Evolutionary conservation across 2,329 filamentous ascomycete genomes (phyloP).

Genomic region (Didymella pomorum): DNA sequence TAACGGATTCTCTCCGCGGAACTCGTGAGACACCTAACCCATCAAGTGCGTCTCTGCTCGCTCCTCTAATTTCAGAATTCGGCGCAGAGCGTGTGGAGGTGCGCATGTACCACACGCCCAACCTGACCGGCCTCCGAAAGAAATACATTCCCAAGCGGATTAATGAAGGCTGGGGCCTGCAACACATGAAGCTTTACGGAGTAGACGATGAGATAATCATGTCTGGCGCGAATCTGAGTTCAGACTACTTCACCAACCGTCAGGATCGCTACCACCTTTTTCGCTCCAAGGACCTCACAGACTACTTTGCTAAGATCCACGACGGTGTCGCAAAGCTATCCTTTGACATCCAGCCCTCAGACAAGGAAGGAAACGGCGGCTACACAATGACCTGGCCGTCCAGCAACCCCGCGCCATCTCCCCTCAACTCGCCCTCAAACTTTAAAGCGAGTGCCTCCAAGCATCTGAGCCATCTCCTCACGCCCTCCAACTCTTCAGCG

Average conservation of each 20-base stretch:
- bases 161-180: slow-evolving; percentile 97
- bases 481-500: slow-evolving; percentile 54
- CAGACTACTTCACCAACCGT: slow-evolving; percentile 94
- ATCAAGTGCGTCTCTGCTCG: slow-evolving; percentile 87
- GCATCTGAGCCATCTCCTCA: slow-evolving; percentile 72
- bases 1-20: slow-evolving; percentile 90
- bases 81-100: slow-evolving; percentile 85
- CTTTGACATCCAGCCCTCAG: slow-evolving; percentile 75
- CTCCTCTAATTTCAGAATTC: slow-evolving; percentile 83
- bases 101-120: slow-evolving; percentile 98
- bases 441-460: slow-evolving; percentile 76
- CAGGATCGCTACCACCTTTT: slow-evolving; percentile 96
- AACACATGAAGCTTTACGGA: slow-evolving; percentile 99
- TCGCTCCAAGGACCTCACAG: slow-evolving; percentile 76
- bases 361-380: slow-evolving; percentile 56
- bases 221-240: slow-evolving; percentile 85
- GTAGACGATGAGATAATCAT: slow-evolving; percentile 95
- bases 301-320: slow-evolving; percentile 84
- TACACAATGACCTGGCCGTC: slow-evolving; percentile 75
- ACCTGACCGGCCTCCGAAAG: slow-evolving; percentile 86
- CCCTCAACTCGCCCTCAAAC: slow-evolving; percentile 71
- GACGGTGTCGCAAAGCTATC: slow-evolving; percentile 79
- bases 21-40: slow-evolving; percentile 87
- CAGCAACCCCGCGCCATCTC: slow-evolving; percentile 76
- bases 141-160: slow-evolving; percentile 84